Base-by-base conservation (phyloP, 1,284 basidiomycete genomes). In the Ganoderma lucidum region DNA sequence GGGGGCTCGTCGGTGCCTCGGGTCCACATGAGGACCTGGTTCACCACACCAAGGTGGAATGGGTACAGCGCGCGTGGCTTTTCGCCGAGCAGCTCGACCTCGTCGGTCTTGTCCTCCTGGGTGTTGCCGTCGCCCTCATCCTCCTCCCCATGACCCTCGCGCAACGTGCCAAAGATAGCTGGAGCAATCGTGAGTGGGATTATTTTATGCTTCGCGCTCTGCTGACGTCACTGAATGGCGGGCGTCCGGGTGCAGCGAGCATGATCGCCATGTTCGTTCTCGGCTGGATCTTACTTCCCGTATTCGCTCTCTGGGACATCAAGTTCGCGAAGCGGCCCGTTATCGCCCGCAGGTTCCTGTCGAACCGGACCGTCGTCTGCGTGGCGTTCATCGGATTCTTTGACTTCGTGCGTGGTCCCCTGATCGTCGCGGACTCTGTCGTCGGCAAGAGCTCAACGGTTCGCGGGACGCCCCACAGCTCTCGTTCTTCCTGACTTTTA, bases 341-440 rank as follows among this genome's bases (percentile, higher is more conserved):
- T 48, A 80, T 90, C 41, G 81, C 88, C 14, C 81, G 83, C 39
- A 84, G 88, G 37, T 90, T 92, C 81, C 77, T 90, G 56, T 75
- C 77, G 48, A 91, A 92, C 75, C 80, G 83, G 19, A 87, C 86
- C 42, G 87, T 94, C 37, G 82, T 92, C 28, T 83, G 87, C 30
- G 87, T 91, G 0, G 84, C 87, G 39, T 77, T 89, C 55, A 90
- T 94, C 70, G 91, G 91, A 12, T 90, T 90, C 76, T 87, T 91
- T 66, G 91, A 93, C 78, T 93, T 92, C 75, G 87, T 89, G 72
- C 41, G 86, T 82, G 2, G 6, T 56, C 32, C 19, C 19, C 62
- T 59, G 28, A 63, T 67, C 44, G 35, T 48, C 32, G 42, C 62
- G 62, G n/a, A 30, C 35, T 39, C 28, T 53, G 8, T 53, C n/a